Evolutionary conservation across 805 yeast genomes (phyloP), one percentile per base, ranked within the genome.

Genomic region (Kodamaea kakaduensis): DNA sequence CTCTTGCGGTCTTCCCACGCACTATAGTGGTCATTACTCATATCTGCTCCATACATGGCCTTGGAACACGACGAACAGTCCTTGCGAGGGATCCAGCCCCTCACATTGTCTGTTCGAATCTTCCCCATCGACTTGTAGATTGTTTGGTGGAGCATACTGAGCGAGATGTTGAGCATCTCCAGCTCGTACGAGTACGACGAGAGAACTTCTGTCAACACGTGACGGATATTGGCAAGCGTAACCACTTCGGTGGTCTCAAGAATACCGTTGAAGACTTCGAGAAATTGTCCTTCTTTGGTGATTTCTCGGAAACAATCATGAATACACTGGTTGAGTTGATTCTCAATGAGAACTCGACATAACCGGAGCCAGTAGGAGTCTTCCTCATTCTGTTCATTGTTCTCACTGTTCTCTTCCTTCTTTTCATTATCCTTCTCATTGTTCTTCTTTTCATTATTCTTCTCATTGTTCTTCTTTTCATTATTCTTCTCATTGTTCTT

Each of bases 11-110:
- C 64, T 47, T 77, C 82, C 89, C 89, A 83, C 3, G 71, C 63
- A 27, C 68, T 66, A 35, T 73, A 73, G 25, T 72, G 65, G 6
- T 59, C 65, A 2, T 75, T 61, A 10, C 22, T 21, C 6, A 32
- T 7, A 1, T 77, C 75, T 1, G 74, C 54, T 0, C 96, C 96
- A 78, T 88, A 81, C 21, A 88, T 60, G 14, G 63, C 62, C 42
- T 77, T 78, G 1, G 86, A 89, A 56, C 97, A 89, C 0, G 81
- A 74, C 22, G 82, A 82, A 55, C 97, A 89, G 31, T 70, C 75
- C 17, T 59, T 61, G 1, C 68, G 45, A n/a, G 40, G 52, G 3
- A 65, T 48, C 87, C 94, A 82, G 0, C 96, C 97, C 23, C 61
- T 55, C 0, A 65, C 45, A 15, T 72, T 62, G 21, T 66, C 61